A percentile compares a stretch with the other conserved stretches of the same genome.
Evolutionary conservation across 164 flowering plant genomes (phyloP).

Genomic region (Dillenia suffruticosa): DNA sequence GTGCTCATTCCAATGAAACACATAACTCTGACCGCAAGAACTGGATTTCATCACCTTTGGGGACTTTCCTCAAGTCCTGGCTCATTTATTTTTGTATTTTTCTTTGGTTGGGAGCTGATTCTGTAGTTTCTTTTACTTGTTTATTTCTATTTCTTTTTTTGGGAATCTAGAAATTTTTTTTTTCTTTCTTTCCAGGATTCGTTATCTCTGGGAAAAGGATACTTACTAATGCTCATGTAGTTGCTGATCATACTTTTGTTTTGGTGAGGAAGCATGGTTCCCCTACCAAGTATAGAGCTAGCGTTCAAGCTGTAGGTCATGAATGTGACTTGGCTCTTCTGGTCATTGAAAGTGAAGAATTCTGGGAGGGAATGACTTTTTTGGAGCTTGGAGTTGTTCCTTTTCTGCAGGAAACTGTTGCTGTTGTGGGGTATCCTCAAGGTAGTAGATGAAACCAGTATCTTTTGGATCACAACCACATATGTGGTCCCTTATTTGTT

Average conservation of each 20-base stretch:
- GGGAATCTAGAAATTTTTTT: neutral
- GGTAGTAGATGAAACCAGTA: conserved; percentile 27
- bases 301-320: conserved; percentile 81
- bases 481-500: too few relatives aligned
- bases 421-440: conserved; percentile 98
- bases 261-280: conserved; percentile 95
- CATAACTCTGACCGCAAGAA: too few relatives aligned
- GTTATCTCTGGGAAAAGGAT: conserved; percentile 69
- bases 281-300: conserved; percentile 79
- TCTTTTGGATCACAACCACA: too few relatives aligned
- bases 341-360: conserved; percentile 67
- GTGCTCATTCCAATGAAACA: too few relatives aligned
- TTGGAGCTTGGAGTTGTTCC: conserved; percentile 88
- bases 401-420: conserved; percentile 84
- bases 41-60: too few relatives aligned
- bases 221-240: conserved; percentile 94
- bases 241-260: conserved; percentile 88
- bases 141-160: neutral
- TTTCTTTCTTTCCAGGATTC: conserved; percentile 49
- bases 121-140: neutral
- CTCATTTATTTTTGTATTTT: too few relatives aligned
- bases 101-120: neutral
- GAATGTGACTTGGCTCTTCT: conserved; percentile 95
- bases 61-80: too few relatives aligned
- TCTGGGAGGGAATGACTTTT: conserved; percentile 76